Base-by-base conservation (phyloP, 176 grass and related monocot genomes). In the Cenchrus americanus region DNA sequence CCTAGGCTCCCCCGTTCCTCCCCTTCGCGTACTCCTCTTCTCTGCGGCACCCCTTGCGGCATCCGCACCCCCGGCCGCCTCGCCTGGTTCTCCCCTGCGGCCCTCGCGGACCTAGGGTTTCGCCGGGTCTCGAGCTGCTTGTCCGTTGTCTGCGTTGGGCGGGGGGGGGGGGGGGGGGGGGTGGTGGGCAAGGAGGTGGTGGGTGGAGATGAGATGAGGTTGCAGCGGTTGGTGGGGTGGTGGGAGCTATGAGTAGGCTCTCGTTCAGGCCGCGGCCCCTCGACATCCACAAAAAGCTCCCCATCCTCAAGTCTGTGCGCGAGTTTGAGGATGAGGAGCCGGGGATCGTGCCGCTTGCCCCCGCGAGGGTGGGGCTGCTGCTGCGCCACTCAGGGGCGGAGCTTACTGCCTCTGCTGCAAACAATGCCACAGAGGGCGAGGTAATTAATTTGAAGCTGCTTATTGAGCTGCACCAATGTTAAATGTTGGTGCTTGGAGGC, bases 271-370 rank as follows among this genome's bases (percentile, higher is more conserved):
- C 96, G 75, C 96, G 96, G 70, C 96, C 96, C 14, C 91, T 99
- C 22, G 96, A 99, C 87, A 99, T 99, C 84, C 93, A 99, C 85
- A 99, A 99, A 76, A 99, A 94, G 87, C 89, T 99, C 76, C 93
- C 96, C 0, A 92, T 99, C 69, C 83, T 99, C 80, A 99, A 93
- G 78, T 96, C 93, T 21, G 79, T 80, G 58, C 89, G 92, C 85
- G 96, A 96, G 78, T 96, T 96, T 75, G 96, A 99, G 72, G 96
- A 99, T 64, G 96, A 99, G 14, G 96, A 99, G 51, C 84, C 1
- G 32, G 50, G 65, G 65, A n/a, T 57, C 50, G 50, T 50, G 34
- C 14, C 80, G 52, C 23, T 84, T 42, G 21, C 86, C 26, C 66
- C 82, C 24, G 60, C 75, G 14, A 74, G 85, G 85, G 66, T 58